These are phyloP conservation scores for Cercospora nicotianae DNA, from an alignment of 2,329 filamentous ascomycete genomes.

Conservation along the genomic window DNA sequence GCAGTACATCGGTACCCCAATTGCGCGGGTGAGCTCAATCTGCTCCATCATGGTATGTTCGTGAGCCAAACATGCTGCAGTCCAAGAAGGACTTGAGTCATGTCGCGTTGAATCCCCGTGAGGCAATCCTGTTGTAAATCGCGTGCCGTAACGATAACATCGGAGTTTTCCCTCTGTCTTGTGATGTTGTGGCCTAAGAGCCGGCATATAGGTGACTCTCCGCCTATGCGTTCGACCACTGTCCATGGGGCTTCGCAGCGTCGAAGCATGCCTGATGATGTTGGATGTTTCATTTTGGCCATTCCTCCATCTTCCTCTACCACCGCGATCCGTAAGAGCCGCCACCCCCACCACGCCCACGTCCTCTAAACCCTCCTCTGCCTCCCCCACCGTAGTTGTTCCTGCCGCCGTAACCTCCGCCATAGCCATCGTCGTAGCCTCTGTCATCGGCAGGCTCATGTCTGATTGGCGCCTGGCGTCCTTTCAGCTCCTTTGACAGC, in stretches of 20 bases:
- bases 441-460: constrained; percentile 46
- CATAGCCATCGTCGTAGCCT: constrained; percentile 49
- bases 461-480: constrained; percentile 61
- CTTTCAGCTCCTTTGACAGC: constrained; percentile 84
- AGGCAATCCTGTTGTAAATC: neutral
- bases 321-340: constrained; percentile 12
- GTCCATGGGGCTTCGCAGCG: neutral
- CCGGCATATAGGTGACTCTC: neutral
- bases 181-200: neutral
- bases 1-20: neutral
- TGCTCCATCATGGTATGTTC: neutral
- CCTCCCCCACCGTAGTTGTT: constrained; percentile 36
- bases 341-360: constrained; percentile 29
- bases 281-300: neutral
- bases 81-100: neutral
- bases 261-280: neutral
- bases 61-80: neutral
- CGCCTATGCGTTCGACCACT: neutral
- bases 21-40: neutral
- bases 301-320: neutral
- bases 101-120: neutral
- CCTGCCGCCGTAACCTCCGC: constrained; percentile 43
- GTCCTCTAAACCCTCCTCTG: constrained; percentile 23
- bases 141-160: neutral
- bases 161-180: neutral